Percentiles rank a stretch among this genome's conserved stretches.
Conservation (phyloP, 192 early-diverging fungal genomes). For the Spizellomyces punctatus region DNA sequence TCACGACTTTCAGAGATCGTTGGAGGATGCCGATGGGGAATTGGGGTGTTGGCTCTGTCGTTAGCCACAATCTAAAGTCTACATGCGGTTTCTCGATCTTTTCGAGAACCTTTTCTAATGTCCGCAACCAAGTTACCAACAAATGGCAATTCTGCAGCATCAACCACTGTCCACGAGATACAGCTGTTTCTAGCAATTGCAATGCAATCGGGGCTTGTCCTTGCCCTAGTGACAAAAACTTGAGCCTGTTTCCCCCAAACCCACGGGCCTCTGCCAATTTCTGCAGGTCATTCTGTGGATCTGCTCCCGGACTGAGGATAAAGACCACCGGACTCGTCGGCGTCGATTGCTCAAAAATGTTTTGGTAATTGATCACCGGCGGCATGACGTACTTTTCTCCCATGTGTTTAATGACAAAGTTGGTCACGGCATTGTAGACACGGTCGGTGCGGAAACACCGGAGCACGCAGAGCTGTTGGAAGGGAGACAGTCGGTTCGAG, state of each 20-base stretch:
- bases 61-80: slow-evolving; percentile 65
- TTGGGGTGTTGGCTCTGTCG: slow-evolving; percentile 57
- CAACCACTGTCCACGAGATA: slow-evolving; percentile 62
- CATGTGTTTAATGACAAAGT: slow-evolving; percentile 64
- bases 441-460: slow-evolving; percentile 62
- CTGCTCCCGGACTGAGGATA: slow-evolving; percentile 63
- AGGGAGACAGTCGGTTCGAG: slow-evolving; percentile 50
- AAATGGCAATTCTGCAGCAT: slow-evolving; percentile 69
- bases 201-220: slow-evolving; percentile 65
- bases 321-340: slow-evolving; percentile 64
- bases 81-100: slow-evolving; percentile 66
- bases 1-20: slow-evolving; percentile 64
- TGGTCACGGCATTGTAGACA: slow-evolving; percentile 63
- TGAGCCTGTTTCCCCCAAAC: slow-evolving; percentile 61
- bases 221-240: slow-evolving; percentile 65
- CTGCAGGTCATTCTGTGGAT: slow-evolving; percentile 65
- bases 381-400: slow-evolving; percentile 71
- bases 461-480: slow-evolving; percentile 62
- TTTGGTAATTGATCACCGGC: slow-evolving; percentile 66
- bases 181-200: slow-evolving; percentile 64
- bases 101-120: slow-evolving; percentile 61
- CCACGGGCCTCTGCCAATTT: slow-evolving; percentile 61
- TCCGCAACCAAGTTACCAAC: slow-evolving; percentile 56
- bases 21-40: slow-evolving; percentile 69
- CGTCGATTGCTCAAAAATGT: slow-evolving; percentile 66